phyloP scores from a whole-genome alignment of 2,329 filamentous ascomycete species.

The Lomentospora prolificans region DNA sequence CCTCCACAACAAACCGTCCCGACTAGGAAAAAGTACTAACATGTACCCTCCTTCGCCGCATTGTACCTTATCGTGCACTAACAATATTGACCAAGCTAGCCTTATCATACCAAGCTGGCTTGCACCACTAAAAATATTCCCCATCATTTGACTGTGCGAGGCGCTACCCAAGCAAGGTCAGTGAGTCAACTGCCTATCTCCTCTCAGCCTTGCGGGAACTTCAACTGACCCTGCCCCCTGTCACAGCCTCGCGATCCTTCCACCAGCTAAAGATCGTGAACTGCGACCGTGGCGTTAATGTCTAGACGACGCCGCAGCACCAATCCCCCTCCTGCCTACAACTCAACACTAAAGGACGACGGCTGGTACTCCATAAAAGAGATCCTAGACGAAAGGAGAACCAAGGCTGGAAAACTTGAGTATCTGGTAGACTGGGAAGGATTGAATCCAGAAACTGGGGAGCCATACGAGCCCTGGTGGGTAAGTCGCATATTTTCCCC shows the following conservation, averaged over 20 bases:
- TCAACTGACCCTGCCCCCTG: neutral
- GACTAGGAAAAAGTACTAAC: neutral
- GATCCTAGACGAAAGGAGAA: conserved; percentile 24
- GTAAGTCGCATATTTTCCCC: conserved; percentile 13
- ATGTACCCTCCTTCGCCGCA: neutral
- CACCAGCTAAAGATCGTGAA: neutral
- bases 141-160: neutral
- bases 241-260: conserved; percentile 2
- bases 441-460: conserved; percentile 1
- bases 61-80: neutral
- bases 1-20: neutral
- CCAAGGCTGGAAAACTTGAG: conserved; percentile 16
- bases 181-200: neutral
- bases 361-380: conserved; percentile 24
- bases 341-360: conserved; percentile 12
- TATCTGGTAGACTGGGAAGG: conserved; percentile 30
- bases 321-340: conserved; percentile 14
- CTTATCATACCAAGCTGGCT: neutral
- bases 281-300: conserved; percentile 18
- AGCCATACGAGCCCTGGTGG: conserved; percentile 6
- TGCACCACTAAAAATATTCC: neutral
- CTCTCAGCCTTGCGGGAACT: neutral
- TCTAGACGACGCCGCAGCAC: conserved; percentile 18
- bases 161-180: neutral
- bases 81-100: neutral